These are phyloP conservation scores for Ilyonectria robusta DNA, from an alignment of 2,329 filamentous ascomycete species.

Conservation along the genomic window DNA sequence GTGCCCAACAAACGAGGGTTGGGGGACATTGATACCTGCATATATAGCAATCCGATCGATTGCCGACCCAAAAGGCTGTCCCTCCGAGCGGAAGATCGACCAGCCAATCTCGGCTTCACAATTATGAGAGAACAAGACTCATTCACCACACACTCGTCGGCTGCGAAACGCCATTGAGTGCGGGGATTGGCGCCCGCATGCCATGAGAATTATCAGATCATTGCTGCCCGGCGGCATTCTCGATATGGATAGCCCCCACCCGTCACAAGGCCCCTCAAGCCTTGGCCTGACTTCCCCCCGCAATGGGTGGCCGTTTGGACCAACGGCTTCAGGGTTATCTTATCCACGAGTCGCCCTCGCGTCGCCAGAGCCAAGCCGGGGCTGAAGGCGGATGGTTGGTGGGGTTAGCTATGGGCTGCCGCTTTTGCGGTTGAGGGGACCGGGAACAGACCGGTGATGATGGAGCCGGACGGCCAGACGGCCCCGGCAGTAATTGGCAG, in stretches of 20 bases:
- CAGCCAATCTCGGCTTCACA: background rate
- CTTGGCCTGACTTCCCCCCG: conserved; percentile 9
- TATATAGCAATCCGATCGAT: conserved; percentile 26
- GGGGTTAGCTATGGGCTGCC: conserved; percentile 23
- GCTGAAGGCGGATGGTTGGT: background rate
- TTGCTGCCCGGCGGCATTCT: background rate
- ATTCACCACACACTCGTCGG: conserved; percentile 11
- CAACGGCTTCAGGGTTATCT: background rate
- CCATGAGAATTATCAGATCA: conserved; percentile 30
- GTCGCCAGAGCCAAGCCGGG: conserved; percentile 3
- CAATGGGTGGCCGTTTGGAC: conserved; percentile 17
- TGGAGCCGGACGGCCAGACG: conserved; percentile 8
- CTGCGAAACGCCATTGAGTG: conserved; percentile 7
- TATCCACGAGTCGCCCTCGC: background rate
- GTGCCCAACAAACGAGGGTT: background rate
- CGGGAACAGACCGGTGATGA: conserved; percentile 30
- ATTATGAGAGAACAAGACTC: background rate
- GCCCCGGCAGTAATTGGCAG: background rate
- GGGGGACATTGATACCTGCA: background rate
- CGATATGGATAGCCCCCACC: conserved; percentile 7
- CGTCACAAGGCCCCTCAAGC: conserved; percentile 21
- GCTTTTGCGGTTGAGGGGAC: conserved; percentile 25
- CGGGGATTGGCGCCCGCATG: conserved; percentile 10
- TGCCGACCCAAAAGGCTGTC: conserved; percentile 17
- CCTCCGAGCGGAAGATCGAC: background rate